phyloP scores from a whole-genome alignment of 1,284 basidiomycete genomes.

The Cutaneotrichosporon cyanovorans region DNA sequence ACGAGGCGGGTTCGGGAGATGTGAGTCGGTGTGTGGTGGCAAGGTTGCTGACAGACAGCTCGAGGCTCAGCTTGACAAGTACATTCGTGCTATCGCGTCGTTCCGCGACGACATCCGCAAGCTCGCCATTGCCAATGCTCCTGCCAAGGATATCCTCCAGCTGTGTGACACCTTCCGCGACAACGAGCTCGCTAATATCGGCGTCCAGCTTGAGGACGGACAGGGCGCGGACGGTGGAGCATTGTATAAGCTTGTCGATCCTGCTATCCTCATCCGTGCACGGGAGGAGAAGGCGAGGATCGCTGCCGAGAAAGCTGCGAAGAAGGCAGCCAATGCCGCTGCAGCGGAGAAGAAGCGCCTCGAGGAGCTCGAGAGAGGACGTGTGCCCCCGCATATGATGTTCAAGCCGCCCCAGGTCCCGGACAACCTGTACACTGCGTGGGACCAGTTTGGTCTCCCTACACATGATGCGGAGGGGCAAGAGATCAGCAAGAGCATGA shows the following conservation, averaged over 20 bases:
- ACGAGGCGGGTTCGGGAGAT: slow-evolving; percentile 48
- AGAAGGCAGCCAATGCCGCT: slow-evolving; percentile 67
- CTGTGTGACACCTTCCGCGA: slow-evolving; percentile 88
- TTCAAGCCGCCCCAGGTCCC: slow-evolving; percentile 75
- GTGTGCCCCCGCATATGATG: slow-evolving; percentile 64
- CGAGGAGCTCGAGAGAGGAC: slow-evolving; percentile 80
- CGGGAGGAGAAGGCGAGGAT: slow-evolving; percentile 83
- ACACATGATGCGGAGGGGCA: slow-evolving; percentile 73
- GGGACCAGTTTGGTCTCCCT: slow-evolving; percentile 80
- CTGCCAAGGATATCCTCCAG: slow-evolving; percentile 62
- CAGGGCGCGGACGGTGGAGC: slow-evolving; percentile 89
- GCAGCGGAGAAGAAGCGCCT: slow-evolving; percentile 63
- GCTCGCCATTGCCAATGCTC: slow-evolving; percentile 66
- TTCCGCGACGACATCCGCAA: slow-evolving; percentile 87
- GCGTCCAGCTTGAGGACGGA: slow-evolving; percentile 86
- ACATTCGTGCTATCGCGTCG: slow-evolving; percentile 71
- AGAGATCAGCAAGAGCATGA: slow-evolving; percentile 72
- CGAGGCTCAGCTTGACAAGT: slow-evolving; percentile 82
- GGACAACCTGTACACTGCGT: slow-evolving; percentile 63
- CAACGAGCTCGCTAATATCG: slow-evolving; percentile 79
- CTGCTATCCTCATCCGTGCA: slow-evolving; percentile 70
- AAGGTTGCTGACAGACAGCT: slow-evolving; percentile 49
- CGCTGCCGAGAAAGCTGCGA: slow-evolving; percentile 67
- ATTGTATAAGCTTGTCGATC: slow-evolving; percentile 84
- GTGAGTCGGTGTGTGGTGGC: slow-evolving; percentile 49